These are phyloP conservation scores for Setomelanomma holmii DNA, from an alignment of 2,329 filamentous ascomycete genomes.

Conservation along the genomic window DNA sequence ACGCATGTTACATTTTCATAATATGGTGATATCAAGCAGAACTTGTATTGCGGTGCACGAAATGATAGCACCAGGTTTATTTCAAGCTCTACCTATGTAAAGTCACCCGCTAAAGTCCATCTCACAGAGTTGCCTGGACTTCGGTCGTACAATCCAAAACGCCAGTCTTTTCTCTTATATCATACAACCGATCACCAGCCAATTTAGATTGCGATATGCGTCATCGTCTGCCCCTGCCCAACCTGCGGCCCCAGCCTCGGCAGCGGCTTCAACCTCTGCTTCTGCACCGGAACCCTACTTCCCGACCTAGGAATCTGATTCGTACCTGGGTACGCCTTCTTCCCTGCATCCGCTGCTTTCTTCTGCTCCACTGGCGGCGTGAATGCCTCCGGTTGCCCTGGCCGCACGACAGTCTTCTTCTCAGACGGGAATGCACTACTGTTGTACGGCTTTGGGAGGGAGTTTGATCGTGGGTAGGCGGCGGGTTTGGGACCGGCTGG, in stretches of 20 bases:
- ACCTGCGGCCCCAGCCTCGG: conserved; percentile 33
- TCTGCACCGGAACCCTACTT: conserved; percentile 33
- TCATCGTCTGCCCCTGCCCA: conserved; percentile 37
- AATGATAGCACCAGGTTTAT: too few species aligned
- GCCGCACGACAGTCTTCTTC: conserved; percentile 38
- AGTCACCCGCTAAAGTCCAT: too few species aligned
- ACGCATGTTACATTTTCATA: too few species aligned
- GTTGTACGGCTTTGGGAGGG: conserved; percentile 24
- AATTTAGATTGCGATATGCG: conserved; percentile 31
- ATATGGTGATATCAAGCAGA: too few species aligned
- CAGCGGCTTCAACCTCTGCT: conserved; percentile 33
- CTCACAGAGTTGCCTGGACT: too few species aligned
- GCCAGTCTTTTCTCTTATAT: neutral
- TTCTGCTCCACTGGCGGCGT: conserved; percentile 21
- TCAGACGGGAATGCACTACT: conserved; percentile 17
- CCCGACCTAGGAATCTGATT: conserved; percentile 38
- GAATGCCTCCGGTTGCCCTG: conserved; percentile 37
- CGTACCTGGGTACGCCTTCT: conserved; percentile 39
- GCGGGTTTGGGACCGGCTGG: neutral
- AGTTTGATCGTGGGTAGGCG: conserved; percentile 4
- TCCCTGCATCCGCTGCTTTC: conserved; percentile 12
- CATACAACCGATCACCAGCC: neutral
- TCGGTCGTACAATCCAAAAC: neutral
- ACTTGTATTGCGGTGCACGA: too few species aligned
- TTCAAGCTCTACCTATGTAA: too few species aligned